These are phyloP conservation scores for Alternaria sp. DNA, from an alignment of 2,329 filamentous ascomycete genomes.

Conservation along the genomic window DNA sequence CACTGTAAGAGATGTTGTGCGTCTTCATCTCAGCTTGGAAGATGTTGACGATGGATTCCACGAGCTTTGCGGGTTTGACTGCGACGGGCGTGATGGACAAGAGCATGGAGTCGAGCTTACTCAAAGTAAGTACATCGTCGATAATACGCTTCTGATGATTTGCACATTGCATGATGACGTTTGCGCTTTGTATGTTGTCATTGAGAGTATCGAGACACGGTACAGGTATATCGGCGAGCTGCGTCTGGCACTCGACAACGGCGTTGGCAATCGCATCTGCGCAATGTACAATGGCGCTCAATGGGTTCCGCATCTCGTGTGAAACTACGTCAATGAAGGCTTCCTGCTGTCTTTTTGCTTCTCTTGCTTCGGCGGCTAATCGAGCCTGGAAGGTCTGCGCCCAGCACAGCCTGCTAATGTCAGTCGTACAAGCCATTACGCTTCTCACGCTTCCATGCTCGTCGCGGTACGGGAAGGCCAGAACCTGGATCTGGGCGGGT, in stretches of 20 bases:
- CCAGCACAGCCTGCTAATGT: conserved; percentile 50
- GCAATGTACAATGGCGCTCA: conserved; percentile 53
- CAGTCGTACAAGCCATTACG: conserved; percentile 49
- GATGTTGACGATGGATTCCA: conserved; percentile 47
- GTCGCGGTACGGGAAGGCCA: conserved; percentile 44
- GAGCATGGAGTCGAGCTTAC: conserved; percentile 55
- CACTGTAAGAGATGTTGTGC: conserved; percentile 37
- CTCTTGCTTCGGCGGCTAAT: conserved; percentile 46
- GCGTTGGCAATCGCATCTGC: conserved; percentile 52
- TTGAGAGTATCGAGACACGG: conserved; percentile 35
- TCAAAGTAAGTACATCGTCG: conserved; percentile 55
- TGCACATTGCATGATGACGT: conserved; percentile 55
- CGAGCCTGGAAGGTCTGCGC: conserved; percentile 48
- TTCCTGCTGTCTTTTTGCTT: conserved; percentile 49
- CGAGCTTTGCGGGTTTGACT: conserved; percentile 45
- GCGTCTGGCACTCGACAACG: conserved; percentile 37
- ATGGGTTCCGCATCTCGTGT: conserved; percentile 56
- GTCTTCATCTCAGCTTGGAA: conserved; percentile 48
- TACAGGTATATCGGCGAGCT: conserved; percentile 29
- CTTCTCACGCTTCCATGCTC: conserved; percentile 38
- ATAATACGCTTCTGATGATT: conserved; percentile 58
- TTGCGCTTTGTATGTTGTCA: conserved; percentile 44
- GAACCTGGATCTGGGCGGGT: conserved; percentile 40
- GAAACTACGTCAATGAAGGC: conserved; percentile 49
- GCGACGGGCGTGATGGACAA: conserved; percentile 52